Evolutionary conservation across 192 early-diverging fungal species (phyloP).

Genomic region (Coemansia sp.): DNA sequence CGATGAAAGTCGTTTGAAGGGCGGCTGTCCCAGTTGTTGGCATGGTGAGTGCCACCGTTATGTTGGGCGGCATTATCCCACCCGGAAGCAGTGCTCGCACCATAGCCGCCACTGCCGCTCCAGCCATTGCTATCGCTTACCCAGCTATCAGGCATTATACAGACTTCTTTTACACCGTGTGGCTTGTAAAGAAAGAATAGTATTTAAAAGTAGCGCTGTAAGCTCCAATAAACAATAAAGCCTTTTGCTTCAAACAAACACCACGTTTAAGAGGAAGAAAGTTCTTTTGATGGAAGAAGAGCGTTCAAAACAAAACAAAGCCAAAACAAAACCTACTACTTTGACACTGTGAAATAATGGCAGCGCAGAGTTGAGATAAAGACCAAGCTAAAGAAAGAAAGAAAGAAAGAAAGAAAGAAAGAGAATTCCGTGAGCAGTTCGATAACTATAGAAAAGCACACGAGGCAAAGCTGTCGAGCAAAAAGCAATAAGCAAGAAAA

Average conservation of each 20-base stretch:
- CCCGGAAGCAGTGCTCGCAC: conserved; percentile 2
- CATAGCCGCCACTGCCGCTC: conserved; percentile 7
- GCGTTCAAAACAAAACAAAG: not conserved
- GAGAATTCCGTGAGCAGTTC: not conserved
- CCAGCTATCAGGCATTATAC: conserved; percentile 27
- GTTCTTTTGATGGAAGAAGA: not conserved
- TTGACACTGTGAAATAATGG: not conserved
- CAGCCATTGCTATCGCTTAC: conserved; percentile 19
- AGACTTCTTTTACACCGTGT: not conserved
- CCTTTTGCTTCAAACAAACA: not conserved
- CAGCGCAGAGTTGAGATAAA: not conserved
- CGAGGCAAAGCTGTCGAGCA: not conserved
- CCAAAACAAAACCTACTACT: conserved; percentile 3
- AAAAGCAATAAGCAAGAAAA: not conserved
- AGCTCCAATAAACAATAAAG: not conserved
- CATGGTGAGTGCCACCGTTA: not conserved
- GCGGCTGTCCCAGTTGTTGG: conserved; percentile 24
- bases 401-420: not conserved
- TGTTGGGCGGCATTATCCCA: not conserved
- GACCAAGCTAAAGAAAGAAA: not conserved
- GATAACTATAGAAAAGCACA: not conserved
- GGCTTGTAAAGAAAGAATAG: not conserved
- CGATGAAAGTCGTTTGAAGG: conserved; percentile 30
- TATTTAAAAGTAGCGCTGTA: not conserved
- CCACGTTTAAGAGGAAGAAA: not conserved